Evolutionary conservation across 257 asterid genomes (phyloP).

Genomic region (Capsicum pubescens): DNA sequence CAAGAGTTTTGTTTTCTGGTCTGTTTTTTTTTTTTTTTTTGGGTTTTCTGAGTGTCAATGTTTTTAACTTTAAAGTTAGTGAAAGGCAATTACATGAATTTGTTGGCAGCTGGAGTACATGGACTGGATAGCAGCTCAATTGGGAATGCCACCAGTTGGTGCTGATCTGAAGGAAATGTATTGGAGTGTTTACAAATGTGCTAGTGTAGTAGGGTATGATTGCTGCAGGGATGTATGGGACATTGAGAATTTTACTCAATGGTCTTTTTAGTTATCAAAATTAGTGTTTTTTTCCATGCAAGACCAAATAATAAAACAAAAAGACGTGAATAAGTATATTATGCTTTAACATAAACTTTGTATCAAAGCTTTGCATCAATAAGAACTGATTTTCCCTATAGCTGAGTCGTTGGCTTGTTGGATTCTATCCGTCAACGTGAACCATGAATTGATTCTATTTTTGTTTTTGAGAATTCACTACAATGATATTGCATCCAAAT

Average conservation of each 20-base stretch:
- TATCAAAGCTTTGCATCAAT: too few relatives aligned
- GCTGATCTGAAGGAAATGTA: slow-evolving; percentile 22
- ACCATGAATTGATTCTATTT: too few relatives aligned
- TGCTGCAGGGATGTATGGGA: background rate
- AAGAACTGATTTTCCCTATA: too few relatives aligned
- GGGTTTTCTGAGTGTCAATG: background rate
- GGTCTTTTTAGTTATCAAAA: background rate
- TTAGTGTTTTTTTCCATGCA: too few relatives aligned
- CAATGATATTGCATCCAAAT: too few relatives aligned
- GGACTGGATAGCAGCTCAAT: slow-evolving; percentile 60
- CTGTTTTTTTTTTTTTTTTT: background rate
- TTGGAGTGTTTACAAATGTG: slow-evolving; percentile 30
- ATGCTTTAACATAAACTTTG: too few relatives aligned
- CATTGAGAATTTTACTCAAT: background rate
- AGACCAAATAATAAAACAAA: too few relatives aligned
- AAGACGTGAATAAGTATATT: too few relatives aligned
- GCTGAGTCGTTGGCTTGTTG: too few relatives aligned
- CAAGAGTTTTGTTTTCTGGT: background rate
- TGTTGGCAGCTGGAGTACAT: slow-evolving; percentile 53
- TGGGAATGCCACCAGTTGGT: slow-evolving; percentile 48
- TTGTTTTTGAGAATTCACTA: too few relatives aligned
- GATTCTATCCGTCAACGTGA: too few relatives aligned
- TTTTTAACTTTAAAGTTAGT: background rate
- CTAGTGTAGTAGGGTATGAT: slow-evolving; percentile 14
- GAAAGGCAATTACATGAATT: background rate